A percentile compares a stretch with the other conserved stretches of the same genome.
These are phyloP conservation scores for Quercus ilex DNA, from an alignment of 306 rosid genomes.

Conservation along the genomic window DNA sequence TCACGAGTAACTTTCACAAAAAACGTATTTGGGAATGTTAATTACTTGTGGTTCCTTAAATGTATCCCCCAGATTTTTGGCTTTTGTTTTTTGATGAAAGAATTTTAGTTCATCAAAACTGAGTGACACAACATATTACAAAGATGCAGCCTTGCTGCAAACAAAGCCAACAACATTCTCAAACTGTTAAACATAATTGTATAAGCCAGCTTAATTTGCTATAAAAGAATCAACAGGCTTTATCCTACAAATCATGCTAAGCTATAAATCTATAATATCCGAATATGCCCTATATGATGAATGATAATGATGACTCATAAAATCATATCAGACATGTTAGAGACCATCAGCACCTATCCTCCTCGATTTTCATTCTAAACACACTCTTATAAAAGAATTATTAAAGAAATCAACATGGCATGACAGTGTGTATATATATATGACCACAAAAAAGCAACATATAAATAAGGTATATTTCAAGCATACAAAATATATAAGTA, in stretches of 20 bases:
- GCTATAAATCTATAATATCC: neutral
- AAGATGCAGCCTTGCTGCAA: too few species aligned
- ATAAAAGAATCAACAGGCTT: neutral
- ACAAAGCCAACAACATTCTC: too few species aligned
- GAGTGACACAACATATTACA: too few species aligned
- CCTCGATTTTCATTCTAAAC: too few species aligned
- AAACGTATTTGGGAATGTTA: neutral
- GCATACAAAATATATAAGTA: neutral
- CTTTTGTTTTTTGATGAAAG: too few species aligned
- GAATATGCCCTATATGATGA: neutral
- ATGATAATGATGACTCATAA: neutral
- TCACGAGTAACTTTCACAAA: neutral
- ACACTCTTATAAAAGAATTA: neutral
- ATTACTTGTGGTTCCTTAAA: neutral
- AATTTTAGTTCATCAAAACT: too few species aligned
- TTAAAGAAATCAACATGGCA: neutral
- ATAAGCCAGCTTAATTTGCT: too few species aligned
- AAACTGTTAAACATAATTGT: too few species aligned
- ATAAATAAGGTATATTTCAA: neutral
- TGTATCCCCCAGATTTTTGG: too few species aligned
- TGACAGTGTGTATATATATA: neutral
- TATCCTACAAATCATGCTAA: neutral
- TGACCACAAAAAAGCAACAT: neutral
- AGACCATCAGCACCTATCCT: neutral
- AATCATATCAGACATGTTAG: neutral